These are phyloP conservation scores for Fraxinus velutina DNA, from an alignment of 305 asterid genomes.

Conservation along the genomic window DNA sequence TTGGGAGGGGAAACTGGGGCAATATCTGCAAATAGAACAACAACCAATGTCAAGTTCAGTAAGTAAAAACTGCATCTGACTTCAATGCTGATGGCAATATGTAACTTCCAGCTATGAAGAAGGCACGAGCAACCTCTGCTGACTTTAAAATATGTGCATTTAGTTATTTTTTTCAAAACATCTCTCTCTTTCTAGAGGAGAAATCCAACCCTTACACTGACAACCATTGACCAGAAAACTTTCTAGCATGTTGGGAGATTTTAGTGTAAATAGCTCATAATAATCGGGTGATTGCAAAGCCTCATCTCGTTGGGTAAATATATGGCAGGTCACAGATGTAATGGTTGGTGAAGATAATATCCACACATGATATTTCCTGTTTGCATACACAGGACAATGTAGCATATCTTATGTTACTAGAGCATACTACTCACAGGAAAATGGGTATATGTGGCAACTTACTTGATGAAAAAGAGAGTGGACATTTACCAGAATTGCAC, in stretches of 20 bases:
- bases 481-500: neutral
- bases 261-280: neutral
- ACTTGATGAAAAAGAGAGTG: neutral
- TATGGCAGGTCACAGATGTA: neutral
- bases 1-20: conserved; percentile 88
- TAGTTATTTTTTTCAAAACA: neutral
- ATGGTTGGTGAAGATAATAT: neutral
- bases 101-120: neutral
- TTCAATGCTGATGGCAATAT: neutral
- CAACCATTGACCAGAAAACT: neutral
- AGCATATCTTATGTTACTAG: neutral
- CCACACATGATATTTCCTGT: neutral
- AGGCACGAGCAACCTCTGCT: neutral
- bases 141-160: neutral
- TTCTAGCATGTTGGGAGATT: neutral
- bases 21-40: conserved; percentile 49
- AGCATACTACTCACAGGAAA: neutral
- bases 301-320: neutral
- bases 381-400: neutral
- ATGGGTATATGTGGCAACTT: neutral
- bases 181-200: neutral
- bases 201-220: neutral
- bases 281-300: conserved; percentile 9
- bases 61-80: neutral
- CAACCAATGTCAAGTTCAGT: conserved; percentile 16